Conservation (phyloP, 208 protist genomes). For the Crithidia acanthocephali region DNA sequence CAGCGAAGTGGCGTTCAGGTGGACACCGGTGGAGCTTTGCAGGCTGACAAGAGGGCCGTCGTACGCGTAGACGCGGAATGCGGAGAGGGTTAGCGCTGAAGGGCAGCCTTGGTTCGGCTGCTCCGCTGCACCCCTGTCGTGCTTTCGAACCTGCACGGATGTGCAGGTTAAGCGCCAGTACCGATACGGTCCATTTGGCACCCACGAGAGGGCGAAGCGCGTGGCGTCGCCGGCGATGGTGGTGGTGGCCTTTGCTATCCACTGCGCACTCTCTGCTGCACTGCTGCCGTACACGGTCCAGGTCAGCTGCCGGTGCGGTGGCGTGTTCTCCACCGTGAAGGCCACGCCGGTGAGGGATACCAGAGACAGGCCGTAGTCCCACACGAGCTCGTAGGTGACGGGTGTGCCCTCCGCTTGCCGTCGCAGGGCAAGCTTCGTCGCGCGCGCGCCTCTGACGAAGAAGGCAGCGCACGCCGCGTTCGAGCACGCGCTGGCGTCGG, state of each 20-base stretch:
- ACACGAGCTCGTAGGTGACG: conserved; percentile 30
- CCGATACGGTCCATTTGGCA: conserved; percentile 30
- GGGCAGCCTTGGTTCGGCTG: background rate
- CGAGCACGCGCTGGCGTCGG: background rate
- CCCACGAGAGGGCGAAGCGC: conserved; percentile 19
- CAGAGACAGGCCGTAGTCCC: conserved; percentile 29
- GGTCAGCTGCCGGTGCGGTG: conserved; percentile 3
- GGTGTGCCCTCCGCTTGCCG: background rate
- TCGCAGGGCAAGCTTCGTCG: conserved; percentile 4
- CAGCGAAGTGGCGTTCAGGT: conserved; percentile 17
- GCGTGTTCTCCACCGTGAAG: conserved; percentile 10
- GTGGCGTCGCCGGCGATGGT: background rate
- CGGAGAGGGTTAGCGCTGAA: conserved; percentile 3
- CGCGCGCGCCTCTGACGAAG: background rate
- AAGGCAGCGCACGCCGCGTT: conserved; percentile 13
- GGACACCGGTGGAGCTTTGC: conserved; percentile 18
- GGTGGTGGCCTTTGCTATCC: conserved; percentile 4
- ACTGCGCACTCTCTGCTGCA: background rate
- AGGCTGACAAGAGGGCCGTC: conserved; percentile 27
- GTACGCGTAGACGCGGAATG: conserved; percentile 26
- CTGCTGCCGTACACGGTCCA: conserved; percentile 26
- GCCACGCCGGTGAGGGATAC: conserved; percentile 22
- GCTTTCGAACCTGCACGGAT: background rate
- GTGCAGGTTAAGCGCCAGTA: conserved; percentile 28
- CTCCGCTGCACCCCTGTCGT: background rate